A percentile compares a stretch with the other conserved stretches of the same genome.
phyloP scores from a whole-genome alignment of 2,329 filamentous ascomycete genomes.

The Paecilomyces formosus region DNA sequence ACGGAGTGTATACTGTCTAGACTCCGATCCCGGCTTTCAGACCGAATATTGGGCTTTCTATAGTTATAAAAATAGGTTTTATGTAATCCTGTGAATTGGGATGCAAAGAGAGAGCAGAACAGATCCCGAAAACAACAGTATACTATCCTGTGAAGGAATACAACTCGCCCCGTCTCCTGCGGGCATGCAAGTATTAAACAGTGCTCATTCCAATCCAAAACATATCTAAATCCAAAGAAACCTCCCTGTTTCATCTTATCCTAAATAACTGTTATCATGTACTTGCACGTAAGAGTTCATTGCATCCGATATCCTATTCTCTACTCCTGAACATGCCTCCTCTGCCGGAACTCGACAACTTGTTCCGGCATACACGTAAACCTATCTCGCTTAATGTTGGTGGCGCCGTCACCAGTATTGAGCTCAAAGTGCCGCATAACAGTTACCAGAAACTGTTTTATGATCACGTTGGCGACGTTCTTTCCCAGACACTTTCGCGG shows the following conservation, averaged over 20 bases:
- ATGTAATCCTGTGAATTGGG: not conserved
- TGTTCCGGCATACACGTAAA: not conserved
- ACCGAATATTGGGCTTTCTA: not conserved
- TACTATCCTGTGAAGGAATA: too few species aligned
- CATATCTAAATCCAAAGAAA: too few species aligned
- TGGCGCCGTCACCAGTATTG: not conserved
- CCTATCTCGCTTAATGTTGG: not conserved
- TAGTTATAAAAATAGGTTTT: not conserved
- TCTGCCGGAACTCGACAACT: not conserved
- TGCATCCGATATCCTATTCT: not conserved
- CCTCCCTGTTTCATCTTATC: too few species aligned
- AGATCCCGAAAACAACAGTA: not conserved
- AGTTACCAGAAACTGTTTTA: not conserved
- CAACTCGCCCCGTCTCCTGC: too few species aligned
- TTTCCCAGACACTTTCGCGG: slow-evolving; percentile 3
- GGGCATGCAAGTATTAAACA: too few species aligned
- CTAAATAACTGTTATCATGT: too few species aligned
- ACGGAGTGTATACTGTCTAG: not conserved
- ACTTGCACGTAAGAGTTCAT: not conserved
- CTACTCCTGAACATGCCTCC: not conserved
- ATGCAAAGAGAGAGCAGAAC: too few species aligned
- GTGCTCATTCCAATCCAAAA: too few species aligned
- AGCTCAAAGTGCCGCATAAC: not conserved
- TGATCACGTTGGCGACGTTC: slow-evolving; percentile 4
- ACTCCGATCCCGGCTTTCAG: not conserved